These are phyloP conservation scores for Penicillium odoratum DNA, from an alignment of 495 filamentous ascomycete genomes.

Conservation along the genomic window DNA sequence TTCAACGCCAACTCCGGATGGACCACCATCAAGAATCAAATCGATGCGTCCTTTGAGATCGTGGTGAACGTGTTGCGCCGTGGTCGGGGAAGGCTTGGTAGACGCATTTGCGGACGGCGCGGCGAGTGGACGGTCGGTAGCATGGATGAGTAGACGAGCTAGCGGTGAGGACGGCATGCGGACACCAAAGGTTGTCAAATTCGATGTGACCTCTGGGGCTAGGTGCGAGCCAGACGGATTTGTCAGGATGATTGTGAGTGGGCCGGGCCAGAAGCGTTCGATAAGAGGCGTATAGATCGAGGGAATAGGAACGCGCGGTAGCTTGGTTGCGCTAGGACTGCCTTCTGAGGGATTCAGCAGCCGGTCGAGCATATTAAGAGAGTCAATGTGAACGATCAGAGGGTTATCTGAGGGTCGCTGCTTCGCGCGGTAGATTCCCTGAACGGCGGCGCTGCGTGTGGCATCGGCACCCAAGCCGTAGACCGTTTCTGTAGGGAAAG, in stretches of 20 bases:
- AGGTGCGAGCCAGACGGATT: constrained; percentile 68
- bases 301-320: constrained; percentile 58
- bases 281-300: constrained; percentile 81
- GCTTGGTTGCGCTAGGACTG: constrained; percentile 26
- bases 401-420: constrained; percentile 91
- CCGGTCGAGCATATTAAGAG: constrained; percentile 72
- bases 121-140: constrained; percentile 76
- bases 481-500: constrained; percentile 97
- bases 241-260: constrained; percentile 87
- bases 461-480: constrained; percentile 97
- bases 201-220: constrained; percentile 85
- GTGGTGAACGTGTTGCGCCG: constrained; percentile 81
- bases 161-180: constrained; percentile 84
- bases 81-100: constrained; percentile 87
- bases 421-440: constrained; percentile 88
- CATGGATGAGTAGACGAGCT: constrained; percentile 80
- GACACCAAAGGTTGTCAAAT: constrained; percentile 78
- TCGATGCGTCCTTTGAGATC: constrained; percentile 85
- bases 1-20: constrained; percentile 86
- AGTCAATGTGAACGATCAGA: constrained; percentile 87
- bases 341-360: constrained; percentile 49
- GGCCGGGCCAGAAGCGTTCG: constrained; percentile 87
- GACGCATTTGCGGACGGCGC: constrained; percentile 94
- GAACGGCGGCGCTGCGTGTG: constrained; percentile 78
- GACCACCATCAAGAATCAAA: constrained; percentile 85